Conservation (phyloP, 2,329 filamentous ascomycete genomes). For the Hypoxylon sp. region DNA sequence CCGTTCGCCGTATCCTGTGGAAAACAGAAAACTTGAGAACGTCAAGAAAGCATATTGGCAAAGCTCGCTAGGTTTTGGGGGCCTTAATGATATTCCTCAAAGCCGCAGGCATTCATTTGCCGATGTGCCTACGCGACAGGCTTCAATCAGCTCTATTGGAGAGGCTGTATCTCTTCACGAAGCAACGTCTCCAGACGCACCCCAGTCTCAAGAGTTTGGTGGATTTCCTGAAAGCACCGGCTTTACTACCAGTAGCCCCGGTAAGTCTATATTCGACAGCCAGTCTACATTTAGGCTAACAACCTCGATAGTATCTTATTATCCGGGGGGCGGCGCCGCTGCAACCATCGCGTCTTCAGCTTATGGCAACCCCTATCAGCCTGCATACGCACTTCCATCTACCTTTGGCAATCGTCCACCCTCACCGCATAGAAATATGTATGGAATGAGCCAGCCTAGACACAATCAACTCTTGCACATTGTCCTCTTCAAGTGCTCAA, state of each 20-base stretch:
- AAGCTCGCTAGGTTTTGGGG: constrained; percentile 75
- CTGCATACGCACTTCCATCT: constrained; percentile 60
- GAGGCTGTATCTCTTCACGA: constrained; percentile 65
- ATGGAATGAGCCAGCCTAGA: constrained; percentile 70
- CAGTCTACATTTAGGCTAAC: constrained; percentile 44
- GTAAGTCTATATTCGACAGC: constrained; percentile 53
- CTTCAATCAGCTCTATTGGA: constrained; percentile 71
- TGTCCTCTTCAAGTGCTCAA: constrained; percentile 95
- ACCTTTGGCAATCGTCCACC: constrained; percentile 64
- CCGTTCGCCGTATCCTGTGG: constrained; percentile 64
- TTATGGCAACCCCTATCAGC: constrained; percentile 59
- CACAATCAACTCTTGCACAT: constrained; percentile 83
- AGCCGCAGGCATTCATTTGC: constrained; percentile 86
- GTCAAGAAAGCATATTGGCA: constrained; percentile 79
- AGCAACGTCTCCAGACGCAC: constrained; percentile 57
- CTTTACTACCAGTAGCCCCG: constrained; percentile 55
- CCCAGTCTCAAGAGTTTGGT: constrained; percentile 59
- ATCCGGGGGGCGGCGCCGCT: constrained; percentile 51
- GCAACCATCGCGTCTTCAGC: constrained; percentile 54
- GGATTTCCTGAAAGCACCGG: constrained; percentile 56
- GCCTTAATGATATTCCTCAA: constrained; percentile 73
- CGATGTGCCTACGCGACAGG: constrained; percentile 73
- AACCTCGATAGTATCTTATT: constrained; percentile 54
- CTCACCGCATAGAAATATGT: constrained; percentile 73
- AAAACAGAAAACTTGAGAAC: constrained; percentile 73